phyloP scores from a whole-genome alignment of 2,329 filamentous ascomycete species.

The Exophiala lecanii-corni region DNA sequence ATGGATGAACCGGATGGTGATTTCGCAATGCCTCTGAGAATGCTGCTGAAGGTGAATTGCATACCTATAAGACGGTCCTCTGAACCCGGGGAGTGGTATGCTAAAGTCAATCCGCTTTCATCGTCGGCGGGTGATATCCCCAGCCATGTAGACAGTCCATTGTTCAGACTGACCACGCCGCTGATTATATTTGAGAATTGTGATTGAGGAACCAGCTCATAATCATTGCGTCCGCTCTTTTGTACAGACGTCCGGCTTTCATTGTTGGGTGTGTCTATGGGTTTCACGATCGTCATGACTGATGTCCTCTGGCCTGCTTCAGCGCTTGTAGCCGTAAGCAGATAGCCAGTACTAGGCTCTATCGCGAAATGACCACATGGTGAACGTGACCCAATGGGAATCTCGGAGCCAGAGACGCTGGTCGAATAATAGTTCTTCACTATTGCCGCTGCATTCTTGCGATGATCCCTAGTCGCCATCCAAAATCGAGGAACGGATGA shows the following conservation, averaged over 20 bases:
- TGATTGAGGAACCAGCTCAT: background rate
- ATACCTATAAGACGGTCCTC: background rate
- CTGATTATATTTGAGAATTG: background rate
- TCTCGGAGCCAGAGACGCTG: constrained; percentile 1
- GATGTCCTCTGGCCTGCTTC: background rate
- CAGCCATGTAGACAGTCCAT: background rate
- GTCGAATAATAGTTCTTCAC: constrained; percentile 17
- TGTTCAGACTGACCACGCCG: background rate
- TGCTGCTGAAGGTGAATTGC: background rate
- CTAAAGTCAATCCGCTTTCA: background rate
- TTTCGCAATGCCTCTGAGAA: background rate
- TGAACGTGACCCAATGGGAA: background rate
- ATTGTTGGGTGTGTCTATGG: too few species aligned
- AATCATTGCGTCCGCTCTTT: background rate
- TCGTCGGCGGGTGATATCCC: background rate
- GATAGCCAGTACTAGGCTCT: background rate
- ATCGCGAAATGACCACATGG: background rate
- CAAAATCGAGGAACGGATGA: constrained; percentile 18
- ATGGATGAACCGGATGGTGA: background rate
- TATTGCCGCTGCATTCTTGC: background rate
- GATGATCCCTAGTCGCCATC: constrained; percentile 14
- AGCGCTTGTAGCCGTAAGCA: background rate
- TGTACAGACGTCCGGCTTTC: background rate
- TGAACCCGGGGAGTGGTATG: background rate
- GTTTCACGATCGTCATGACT: background rate